A percentile compares a stretch with the other conserved stretches of the same genome.
Conservation (phyloP, 345 rosid genomes). For the Laguncularia racemosa region DNA sequence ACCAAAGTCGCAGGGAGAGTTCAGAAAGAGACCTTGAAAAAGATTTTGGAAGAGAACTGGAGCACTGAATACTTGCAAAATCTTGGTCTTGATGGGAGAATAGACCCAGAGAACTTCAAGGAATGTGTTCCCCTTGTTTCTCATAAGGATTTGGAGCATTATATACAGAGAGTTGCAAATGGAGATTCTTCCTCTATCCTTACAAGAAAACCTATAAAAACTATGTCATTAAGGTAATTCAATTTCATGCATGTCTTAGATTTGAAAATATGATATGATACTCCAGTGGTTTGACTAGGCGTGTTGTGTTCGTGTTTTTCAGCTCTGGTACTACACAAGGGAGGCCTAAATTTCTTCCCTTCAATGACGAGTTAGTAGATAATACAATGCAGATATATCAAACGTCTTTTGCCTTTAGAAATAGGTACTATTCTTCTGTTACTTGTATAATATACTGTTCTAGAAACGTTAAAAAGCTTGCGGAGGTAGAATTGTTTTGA, state of each 20-base stretch:
- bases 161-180: slow-evolving; percentile 55
- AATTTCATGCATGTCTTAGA: background rate
- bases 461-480: too few relatives aligned
- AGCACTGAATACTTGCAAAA: slow-evolving; percentile 59
- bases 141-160: slow-evolving; percentile 64
- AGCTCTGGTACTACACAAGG: slow-evolving; percentile 99
- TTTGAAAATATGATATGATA: too few relatives aligned
- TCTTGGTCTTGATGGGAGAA: slow-evolving; percentile 64
- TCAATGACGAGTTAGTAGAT: slow-evolving; percentile 74
- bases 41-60: slow-evolving; percentile 60
- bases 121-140: slow-evolving; percentile 63
- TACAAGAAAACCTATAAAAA: slow-evolving; percentile 62
- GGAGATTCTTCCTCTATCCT: slow-evolving; percentile 64
- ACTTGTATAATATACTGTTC: background rate
- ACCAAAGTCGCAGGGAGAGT: slow-evolving; percentile 58
- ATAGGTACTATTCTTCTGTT: slow-evolving; percentile 36
- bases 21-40: slow-evolving; percentile 61
- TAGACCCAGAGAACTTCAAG: slow-evolving; percentile 67
- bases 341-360: slow-evolving; percentile 76
- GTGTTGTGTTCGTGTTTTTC: slow-evolving; percentile 12
- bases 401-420: slow-evolving; percentile 88
- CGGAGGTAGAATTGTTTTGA: too few relatives aligned
- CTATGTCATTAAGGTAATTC: slow-evolving; percentile 67
- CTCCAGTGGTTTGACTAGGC: background rate
- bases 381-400: slow-evolving; percentile 69